phyloP scores from a whole-genome alignment of 768 basidiomycete genomes.

The Tricholoma sp. region DNA sequence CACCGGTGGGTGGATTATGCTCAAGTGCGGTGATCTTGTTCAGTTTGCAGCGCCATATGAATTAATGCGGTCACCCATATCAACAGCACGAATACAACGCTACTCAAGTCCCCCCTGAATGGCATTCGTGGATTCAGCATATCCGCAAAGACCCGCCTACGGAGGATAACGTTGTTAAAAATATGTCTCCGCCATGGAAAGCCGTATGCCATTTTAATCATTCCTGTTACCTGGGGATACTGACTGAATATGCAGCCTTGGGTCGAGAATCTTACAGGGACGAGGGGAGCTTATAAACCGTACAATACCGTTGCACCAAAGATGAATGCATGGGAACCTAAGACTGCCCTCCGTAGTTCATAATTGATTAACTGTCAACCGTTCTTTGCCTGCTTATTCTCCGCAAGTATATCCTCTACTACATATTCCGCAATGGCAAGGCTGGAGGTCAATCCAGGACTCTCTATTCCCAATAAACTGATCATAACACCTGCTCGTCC shows the following conservation, averaged over 20 bases:
- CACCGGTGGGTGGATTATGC: constrained; percentile 96
- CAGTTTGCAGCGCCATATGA: neutral
- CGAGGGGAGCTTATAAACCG: constrained; percentile 81
- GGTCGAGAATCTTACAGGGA: constrained; percentile 89
- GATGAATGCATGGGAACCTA: constrained; percentile 80
- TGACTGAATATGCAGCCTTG: constrained; percentile 51
- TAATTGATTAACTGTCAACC: constrained; percentile 7
- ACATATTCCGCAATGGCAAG: constrained; percentile 86
- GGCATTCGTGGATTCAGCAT: constrained; percentile 94
- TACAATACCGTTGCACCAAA: constrained; percentile 89
- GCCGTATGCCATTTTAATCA: constrained; percentile 47
- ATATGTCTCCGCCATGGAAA: constrained; percentile 73
- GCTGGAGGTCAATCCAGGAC: constrained; percentile 84
- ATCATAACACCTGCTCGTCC: constrained; percentile 52
- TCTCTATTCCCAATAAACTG: constrained; percentile 86
- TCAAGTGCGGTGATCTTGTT: constrained; percentile 47
- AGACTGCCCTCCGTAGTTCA: constrained; percentile 44
- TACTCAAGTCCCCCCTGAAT: constrained; percentile 92
- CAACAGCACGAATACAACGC: constrained; percentile 78
- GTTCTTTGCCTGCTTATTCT: constrained; percentile 7
- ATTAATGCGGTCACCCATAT: neutral
- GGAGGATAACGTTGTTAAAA: constrained; percentile 68
- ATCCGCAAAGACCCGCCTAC: constrained; percentile 81
- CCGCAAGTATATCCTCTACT: constrained; percentile 50
- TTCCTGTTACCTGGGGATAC: neutral